Evolutionary conservation across 495 filamentous ascomycete genomes (phyloP), one percentile per base, ranked within the genome.

Genomic region (Apodospora peruviana): DNA sequence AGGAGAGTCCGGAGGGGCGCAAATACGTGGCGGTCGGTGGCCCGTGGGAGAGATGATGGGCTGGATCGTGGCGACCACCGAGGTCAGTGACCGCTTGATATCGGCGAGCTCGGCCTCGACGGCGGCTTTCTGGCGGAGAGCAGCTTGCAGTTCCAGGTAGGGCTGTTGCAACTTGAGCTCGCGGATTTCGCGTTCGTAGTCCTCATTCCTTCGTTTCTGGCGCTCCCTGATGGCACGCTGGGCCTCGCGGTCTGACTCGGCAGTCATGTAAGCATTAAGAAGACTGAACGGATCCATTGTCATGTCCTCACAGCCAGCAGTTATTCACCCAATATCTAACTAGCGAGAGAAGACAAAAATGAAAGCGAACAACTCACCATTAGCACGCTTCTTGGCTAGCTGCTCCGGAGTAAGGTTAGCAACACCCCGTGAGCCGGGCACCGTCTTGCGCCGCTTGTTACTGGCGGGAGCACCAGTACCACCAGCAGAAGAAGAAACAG

Each of bases 171-270:
- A 79, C 16, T 81, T 72, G 44, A 71, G 64, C 52, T 69, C 72
- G 40, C 54, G 66, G 48, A 72, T 70, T 40, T 64, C 57, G 16
- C 49, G 61, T 57, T 72, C 65, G 48, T 89, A 71, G 16, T 66
- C 72, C 40, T 90, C 85, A 50, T 88, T 90, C 57, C 87, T 83
- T 23, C 75, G 71, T 54, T 84, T 87, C 19, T 86, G 90, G 32
- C 88, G 75, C 58, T 90, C 84, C 4, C 88, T 77, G 48, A 90
- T 93, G 17, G 86, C 87, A 43, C 87, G 77, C 61, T 93, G 88
- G 10, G 88, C 88, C 62, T 93, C 87, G 18, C 88, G 82, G 58
- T 93, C 72, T 75, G 35, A 7, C 17, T n/a, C 7, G 7, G 14
- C 14, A 7, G 7, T 32, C 7, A 14, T 32, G 27, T 32, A 7